These are phyloP conservation scores for Pharus latifolius DNA, from an alignment of 176 grass and related monocot species.

Conservation along the genomic window DNA sequence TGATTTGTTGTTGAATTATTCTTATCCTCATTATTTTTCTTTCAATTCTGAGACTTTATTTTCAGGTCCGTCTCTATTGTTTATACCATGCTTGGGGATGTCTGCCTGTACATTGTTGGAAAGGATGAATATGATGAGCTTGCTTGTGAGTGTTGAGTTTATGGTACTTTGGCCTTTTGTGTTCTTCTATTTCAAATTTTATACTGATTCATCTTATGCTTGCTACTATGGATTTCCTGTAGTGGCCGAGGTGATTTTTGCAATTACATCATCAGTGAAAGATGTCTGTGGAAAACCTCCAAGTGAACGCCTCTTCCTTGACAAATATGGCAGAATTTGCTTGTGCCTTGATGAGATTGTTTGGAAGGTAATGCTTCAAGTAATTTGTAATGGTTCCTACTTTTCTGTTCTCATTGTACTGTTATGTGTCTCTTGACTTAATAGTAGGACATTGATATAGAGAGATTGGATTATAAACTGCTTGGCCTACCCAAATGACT, in stretches of 20 bases:
- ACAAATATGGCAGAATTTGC: slow-evolving; percentile 88
- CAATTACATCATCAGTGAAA: slow-evolving; percentile 82
- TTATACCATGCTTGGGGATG: slow-evolving; percentile 79
- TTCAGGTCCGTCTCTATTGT: slow-evolving; percentile 88
- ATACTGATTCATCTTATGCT: neutral
- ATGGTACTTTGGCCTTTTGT: neutral
- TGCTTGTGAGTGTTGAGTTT: slow-evolving; percentile 52
- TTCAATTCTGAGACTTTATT: neutral
- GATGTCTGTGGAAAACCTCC: slow-evolving; percentile 83
- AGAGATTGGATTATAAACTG: neutral
- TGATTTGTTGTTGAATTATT: neutral
- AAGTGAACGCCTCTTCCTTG: slow-evolving; percentile 80
- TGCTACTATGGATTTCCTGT: neutral
- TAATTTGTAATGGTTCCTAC: too few relatives aligned
- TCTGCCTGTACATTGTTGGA: slow-evolving; percentile 86
- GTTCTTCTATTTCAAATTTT: neutral
- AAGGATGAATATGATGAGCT: slow-evolving; percentile 99
- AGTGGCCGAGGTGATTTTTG: slow-evolving; percentile 93
- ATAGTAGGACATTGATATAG: neutral
- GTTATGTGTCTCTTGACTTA: neutral
- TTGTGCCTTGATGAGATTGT: slow-evolving; percentile 89
- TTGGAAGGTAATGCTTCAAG: slow-evolving; percentile 50
- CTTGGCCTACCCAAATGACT: neutral
- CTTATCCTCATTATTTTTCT: neutral
- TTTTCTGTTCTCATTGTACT: neutral